phyloP scores from a whole-genome alignment of 2,329 filamentous ascomycete species.

The Chrysosporium keratinophilum region DNA sequence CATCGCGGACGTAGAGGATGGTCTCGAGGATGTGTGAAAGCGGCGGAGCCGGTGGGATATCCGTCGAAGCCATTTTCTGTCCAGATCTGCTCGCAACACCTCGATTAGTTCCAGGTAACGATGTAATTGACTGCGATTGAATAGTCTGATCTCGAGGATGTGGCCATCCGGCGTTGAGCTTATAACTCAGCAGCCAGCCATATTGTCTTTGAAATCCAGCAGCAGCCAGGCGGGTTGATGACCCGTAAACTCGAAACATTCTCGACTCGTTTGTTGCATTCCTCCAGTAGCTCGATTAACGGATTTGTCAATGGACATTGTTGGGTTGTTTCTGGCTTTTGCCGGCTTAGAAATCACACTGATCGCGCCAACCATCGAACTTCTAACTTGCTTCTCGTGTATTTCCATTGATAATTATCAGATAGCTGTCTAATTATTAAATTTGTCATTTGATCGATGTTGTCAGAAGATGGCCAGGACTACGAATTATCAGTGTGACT shows the following conservation, averaged over 20 bases:
- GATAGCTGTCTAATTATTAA: too few species aligned
- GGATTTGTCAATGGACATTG: too few species aligned
- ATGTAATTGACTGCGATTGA: too few species aligned
- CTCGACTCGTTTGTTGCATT: too few species aligned
- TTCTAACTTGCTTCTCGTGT: background rate
- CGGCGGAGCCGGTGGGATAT: constrained; percentile 20
- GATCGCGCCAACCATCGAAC: background rate
- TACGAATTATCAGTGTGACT: too few species aligned
- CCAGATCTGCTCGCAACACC: background rate
- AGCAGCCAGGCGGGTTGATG: background rate
- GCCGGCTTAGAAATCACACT: background rate
- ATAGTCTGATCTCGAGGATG: too few species aligned
- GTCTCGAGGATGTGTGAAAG: constrained; percentile 25
- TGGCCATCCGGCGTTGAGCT: background rate
- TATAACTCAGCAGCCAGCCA: background rate
- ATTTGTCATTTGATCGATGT: too few species aligned
- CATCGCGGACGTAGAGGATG: constrained; percentile 22
- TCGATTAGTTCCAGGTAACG: too few species aligned
- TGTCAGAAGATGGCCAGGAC: too few species aligned
- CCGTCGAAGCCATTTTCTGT: constrained; percentile 8
- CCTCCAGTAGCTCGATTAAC: too few species aligned
- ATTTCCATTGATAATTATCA: too few species aligned
- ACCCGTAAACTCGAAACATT: background rate
- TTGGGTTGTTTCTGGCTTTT: background rate
- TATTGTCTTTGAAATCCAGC: background rate